Base-by-base conservation (phyloP, 805 yeast species). In the Wickerhamiella qilinensis region DNA sequence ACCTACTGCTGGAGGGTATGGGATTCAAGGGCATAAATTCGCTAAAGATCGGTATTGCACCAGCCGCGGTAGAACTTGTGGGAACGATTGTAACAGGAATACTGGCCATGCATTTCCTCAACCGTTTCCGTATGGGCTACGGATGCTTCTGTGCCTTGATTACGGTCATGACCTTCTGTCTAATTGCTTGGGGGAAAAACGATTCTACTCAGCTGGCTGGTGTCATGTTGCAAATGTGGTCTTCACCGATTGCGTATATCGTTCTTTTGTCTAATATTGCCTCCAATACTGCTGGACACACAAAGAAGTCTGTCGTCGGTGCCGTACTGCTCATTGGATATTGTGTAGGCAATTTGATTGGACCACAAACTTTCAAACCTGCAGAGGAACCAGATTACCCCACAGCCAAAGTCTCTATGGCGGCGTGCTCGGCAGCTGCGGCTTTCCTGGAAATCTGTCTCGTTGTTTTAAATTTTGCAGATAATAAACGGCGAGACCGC, bases 291-390 rank as follows among this genome's bases (percentile, higher is more conserved):
- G 75, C 85, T 1, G 93, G 91, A 9, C 70, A 73, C 45, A 77
- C 86, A 11, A 81, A 81, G 56, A 75, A 77, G 48, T 64, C 74
- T 46, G 65, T 73, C 3, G 66, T 71, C 17, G 69, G 73, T 37
- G 76, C 77, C 5, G 54, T 74, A 25, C 67, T 67, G 37, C 63
- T 78, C 55, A 65, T 78, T 41, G 77, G 73, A 3, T 80, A 76
- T 53, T 72, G 82, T 30, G 68, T 73, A 34, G 81, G 83, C n/a
- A 75, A 77, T 53, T 59, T 78, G 33, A 68, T 77, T 40, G 88
- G 86, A 2, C 84, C 88, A 3, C 85, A 77, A 56, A 66, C 79
- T 15, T 80, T 78, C 59, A 65, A 62, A 40, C 57, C 68, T 0
- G 46, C 54, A 3, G 71, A 76, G 41, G 77, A 73, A 7, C 84